Base-by-base conservation (phyloP, 75 land plant species). In the Cupressus sempervirens region DNA sequence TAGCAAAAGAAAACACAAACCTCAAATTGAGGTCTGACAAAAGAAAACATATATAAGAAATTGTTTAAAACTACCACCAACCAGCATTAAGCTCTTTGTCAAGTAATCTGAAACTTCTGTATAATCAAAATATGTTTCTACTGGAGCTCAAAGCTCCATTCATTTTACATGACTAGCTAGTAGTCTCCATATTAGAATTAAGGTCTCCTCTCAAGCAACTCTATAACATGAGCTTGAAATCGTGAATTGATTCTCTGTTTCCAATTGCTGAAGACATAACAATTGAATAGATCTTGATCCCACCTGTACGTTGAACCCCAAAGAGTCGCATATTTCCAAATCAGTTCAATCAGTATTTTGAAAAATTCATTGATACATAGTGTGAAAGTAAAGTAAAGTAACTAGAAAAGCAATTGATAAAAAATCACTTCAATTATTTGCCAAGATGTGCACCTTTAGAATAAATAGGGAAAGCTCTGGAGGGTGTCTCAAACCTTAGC, bases 401-500 rank as follows among this genome's bases (percentile, higher is more conserved):
- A 12, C 32, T 72, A 72, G 74, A 72, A 72, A 72, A 72, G 13
- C 0, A 62, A 72, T 11, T 12, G 11, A 72, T 32, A 14, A 32
- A 10, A 1, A 70, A 72, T 12, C 74, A 32, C n/a, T 72, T 72
- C 35, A 32, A 35, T 32, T 72, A 72, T 29, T 72, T 72, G 32
- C 9, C 32, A 72, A 72, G 35, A 3, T 13, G 15, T 32, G 32
- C 13, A 2, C 74, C 74, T 72, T 30, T 72, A 72, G 13, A 20
- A 62, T 62, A 62, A 23, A 62, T 72, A 72, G 32, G 74, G 8
- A 72, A 72, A 72, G 35, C 26, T 72, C 32, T 32, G 7, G 74
- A 72, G 35, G 35, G 74, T 62, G 74, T 23, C 35, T 14, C 35
- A 72, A 30, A 72, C 74, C 74, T 72, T 72, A 79, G 43, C 88